phyloP scores from a whole-genome alignment of 495 filamentous ascomycete genomes.

The Neurospora tetrasperma region DNA sequence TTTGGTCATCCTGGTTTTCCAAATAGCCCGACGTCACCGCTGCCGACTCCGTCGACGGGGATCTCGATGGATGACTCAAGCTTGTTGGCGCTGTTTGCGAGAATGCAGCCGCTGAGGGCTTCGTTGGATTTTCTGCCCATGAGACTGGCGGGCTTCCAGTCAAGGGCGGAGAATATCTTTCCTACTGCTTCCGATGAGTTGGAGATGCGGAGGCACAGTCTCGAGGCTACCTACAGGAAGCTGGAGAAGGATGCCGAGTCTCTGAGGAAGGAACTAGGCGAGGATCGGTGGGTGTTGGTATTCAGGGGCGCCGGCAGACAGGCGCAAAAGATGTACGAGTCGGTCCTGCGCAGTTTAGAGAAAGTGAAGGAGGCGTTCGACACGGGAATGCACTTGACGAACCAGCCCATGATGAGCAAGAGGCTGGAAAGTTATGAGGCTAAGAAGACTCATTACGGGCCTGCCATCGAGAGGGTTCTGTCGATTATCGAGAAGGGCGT shows the following conservation, averaged over 20 bases:
- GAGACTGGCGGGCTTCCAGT: conserved; percentile 76
- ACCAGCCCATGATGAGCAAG: conserved; percentile 54
- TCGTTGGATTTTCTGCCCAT: conserved; percentile 97
- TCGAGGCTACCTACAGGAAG: conserved; percentile 72
- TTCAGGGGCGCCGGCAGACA: conserved; percentile 90
- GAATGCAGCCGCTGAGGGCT: conserved; percentile 87
- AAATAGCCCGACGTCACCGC: conserved; percentile 45
- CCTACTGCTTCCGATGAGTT: conserved; percentile 87
- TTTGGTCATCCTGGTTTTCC: conserved; percentile 55
- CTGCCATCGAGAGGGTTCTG: conserved; percentile 85
- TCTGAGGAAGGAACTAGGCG: conserved; percentile 76
- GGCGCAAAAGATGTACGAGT: conserved; percentile 89
- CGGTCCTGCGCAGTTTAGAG: conserved; percentile 70
- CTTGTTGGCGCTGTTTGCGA: conserved; percentile 77
- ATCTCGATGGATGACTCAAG: conserved; percentile 69
- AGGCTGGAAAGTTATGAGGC: conserved; percentile 89
- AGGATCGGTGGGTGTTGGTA: conserved; percentile 90
- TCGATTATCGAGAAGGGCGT: conserved; percentile 88
- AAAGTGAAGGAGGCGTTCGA: conserved; percentile 79
- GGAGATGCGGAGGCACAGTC: conserved; percentile 51
- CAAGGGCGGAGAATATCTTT: conserved; percentile 62
- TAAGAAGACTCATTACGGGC: conserved; percentile 89
- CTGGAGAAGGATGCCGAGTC: conserved; percentile 82
- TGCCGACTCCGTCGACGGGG: conserved; percentile 39
- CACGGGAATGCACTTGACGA: conserved; percentile 56